Base-by-base conservation (phyloP, 208 protist genomes). In the Trypanosoma caninum region DNA sequence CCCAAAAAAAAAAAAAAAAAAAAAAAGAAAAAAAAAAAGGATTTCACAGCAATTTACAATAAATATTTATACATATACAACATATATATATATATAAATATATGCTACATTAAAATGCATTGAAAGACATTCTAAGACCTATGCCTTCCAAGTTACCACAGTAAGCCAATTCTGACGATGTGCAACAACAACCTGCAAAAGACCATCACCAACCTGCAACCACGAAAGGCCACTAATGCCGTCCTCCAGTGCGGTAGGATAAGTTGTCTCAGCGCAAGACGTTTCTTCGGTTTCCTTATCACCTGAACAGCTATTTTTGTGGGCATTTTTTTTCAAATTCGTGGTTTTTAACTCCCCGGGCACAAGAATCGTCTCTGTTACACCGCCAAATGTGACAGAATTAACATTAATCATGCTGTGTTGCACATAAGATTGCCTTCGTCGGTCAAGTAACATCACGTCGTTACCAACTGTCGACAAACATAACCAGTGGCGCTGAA, bases 141-240 rank as follows among this genome's bases (percentile, higher is more conserved):
- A 65, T 44, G 20, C 25, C 31, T 31, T 56, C 65, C 80, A 87
- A 47, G 74, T 80, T 16, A 87, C 65, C 0, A 84, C 31, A 9
- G 80, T 78, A 8, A 87, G 27, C 50, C 51, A 87, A 11, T 68
- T 41, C 30, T 62, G 27, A 34, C 84, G 72, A 42, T 87, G 77
- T 0, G 74, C 63, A 0, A 65, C 76, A 30, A 72, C 61, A 44
- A 76, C 70, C 7, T 79, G 59, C 0, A 87, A 52, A 11, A 64
- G 28, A 33, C 64, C 53, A 30, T 74, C 50, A 3, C 27, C 35
- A 4, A 63, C 76, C 3, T 35, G 35, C 0, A 72, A 22, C 33
- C 80, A 68, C 5, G 54, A 76, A 35, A 84, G 20, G 4, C 80
- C 80, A 44, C 18, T 65, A 37, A 74, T 78, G 14, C 61, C 42